Evolutionary conservation across 1,284 basidiomycete species (phyloP).

Genomic region (Coniferiporia sulphurascens): DNA sequence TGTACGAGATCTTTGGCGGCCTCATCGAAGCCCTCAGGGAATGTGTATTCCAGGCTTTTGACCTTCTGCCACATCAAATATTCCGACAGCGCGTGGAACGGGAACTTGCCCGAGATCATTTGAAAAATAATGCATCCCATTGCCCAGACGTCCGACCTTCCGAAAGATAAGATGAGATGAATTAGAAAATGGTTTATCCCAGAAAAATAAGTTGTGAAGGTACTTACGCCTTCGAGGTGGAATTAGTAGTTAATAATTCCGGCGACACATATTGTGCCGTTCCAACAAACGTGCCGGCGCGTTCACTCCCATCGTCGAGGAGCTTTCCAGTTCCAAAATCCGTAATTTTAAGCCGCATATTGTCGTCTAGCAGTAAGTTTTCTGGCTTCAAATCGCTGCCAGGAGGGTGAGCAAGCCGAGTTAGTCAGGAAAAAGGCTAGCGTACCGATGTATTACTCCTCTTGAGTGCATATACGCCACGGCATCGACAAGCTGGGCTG

Average conservation of each 20-base stretch:
- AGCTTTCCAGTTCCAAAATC: constrained; percentile 98
- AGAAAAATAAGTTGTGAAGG: not conserved
- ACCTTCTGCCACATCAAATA: constrained; percentile 82
- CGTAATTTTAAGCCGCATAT: constrained; percentile 87
- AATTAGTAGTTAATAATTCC: constrained; percentile 78
- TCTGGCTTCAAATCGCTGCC: constrained; percentile 85
- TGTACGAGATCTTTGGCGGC: constrained; percentile 64
- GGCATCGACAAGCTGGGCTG: constrained; percentile 85
- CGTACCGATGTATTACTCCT: constrained; percentile 81
- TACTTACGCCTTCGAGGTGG: constrained; percentile 62
- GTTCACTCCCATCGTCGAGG: constrained; percentile 53
- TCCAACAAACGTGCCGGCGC: constrained; percentile 86
- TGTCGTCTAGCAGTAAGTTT: constrained; percentile 84
- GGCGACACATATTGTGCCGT: constrained; percentile 96
- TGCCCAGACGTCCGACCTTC: constrained; percentile 95
- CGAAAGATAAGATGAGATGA: constrained; percentile 20
- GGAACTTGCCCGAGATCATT: constrained; percentile 90
- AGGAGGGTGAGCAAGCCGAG: not conserved
- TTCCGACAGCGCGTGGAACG: constrained; percentile 84
- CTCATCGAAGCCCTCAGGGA: constrained; percentile 69
- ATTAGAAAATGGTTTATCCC: not conserved
- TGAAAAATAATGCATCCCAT: constrained; percentile 95
- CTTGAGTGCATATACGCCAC: constrained; percentile 86
- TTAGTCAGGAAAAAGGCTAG: constrained; percentile 12
- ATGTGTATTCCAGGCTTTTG: constrained; percentile 67